Percentiles rank a stretch among this genome's conserved stretches.
Evolutionary conservation across 2,329 filamentous ascomycete genomes (phyloP).

Genomic region (Cercospora sesami): DNA sequence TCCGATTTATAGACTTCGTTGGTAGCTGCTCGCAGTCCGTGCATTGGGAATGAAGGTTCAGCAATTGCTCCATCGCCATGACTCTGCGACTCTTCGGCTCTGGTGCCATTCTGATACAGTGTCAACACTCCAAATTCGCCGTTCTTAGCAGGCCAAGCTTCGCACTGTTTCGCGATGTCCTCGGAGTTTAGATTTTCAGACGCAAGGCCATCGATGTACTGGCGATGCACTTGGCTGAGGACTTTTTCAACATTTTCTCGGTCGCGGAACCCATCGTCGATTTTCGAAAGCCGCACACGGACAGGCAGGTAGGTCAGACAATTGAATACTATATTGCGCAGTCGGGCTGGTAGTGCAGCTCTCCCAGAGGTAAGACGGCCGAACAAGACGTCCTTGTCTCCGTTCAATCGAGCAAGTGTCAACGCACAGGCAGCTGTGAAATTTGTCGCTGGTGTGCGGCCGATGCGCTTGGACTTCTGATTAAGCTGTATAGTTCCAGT

Average conservation of each 20-base stretch:
- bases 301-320: slow-evolving; percentile 2
- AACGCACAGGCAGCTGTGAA: slow-evolving; percentile 12
- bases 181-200: background rate
- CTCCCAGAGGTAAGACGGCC: slow-evolving; percentile 14
- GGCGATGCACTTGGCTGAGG: background rate
- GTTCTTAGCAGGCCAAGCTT: background rate
- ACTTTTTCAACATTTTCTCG: too few relatives aligned
- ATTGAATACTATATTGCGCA: slow-evolving; percentile 1
- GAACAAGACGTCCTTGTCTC: slow-evolving; percentile 8
- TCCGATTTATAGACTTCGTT: background rate
- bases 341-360: background rate
- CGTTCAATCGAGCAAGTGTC: background rate
- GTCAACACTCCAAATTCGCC: background rate
- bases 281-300: background rate
- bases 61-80: background rate
- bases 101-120: background rate
- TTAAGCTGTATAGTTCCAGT: background rate
- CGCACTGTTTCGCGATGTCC: background rate
- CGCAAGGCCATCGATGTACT: background rate
- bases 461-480: background rate
- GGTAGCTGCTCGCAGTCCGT: background rate
- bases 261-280: background rate
- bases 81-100: background rate
- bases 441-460: slow-evolving; percentile 8
- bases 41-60: background rate